Percentiles rank a stretch among this genome's conserved stretches.
Evolutionary conservation across 345 rosid genomes (phyloP).

Genomic region (Citrus medica): DNA sequence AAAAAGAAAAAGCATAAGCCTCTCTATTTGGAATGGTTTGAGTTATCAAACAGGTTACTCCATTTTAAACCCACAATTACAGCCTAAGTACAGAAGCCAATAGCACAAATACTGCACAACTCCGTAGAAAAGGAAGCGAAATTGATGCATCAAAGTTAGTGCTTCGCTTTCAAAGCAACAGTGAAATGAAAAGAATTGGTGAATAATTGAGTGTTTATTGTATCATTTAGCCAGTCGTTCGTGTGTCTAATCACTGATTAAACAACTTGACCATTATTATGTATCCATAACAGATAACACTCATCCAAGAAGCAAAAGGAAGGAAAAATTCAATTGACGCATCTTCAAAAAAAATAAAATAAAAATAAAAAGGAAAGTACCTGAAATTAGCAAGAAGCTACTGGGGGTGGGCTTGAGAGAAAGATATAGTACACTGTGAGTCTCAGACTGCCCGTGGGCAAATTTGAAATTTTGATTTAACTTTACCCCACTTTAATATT

Average conservation of each 20-base stretch:
- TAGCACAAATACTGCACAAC: not conserved
- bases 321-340: not conserved
- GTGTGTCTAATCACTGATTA: not conserved
- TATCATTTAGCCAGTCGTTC: not conserved
- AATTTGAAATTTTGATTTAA: not conserved
- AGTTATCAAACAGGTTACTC: not conserved
- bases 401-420: not conserved
- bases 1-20: not conserved
- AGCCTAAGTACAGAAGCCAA: not conserved
- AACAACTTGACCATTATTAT: not conserved
- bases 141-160: not conserved
- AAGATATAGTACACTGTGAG: too few species aligned
- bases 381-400: not conserved
- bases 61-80: not conserved
- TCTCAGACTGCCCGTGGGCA: not conserved
- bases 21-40: not conserved
- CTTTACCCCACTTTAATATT: not conserved
- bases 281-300: not conserved
- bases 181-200: not conserved
- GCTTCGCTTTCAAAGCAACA: not conserved
- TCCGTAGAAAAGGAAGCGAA: not conserved
- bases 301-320: not conserved
- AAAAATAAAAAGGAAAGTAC: not conserved
- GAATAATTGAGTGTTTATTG: not conserved
- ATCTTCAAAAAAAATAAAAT: not conserved